Conservation (phyloP, 2,329 filamentous ascomycete species). For the Aspergillus glaucus region DNA sequence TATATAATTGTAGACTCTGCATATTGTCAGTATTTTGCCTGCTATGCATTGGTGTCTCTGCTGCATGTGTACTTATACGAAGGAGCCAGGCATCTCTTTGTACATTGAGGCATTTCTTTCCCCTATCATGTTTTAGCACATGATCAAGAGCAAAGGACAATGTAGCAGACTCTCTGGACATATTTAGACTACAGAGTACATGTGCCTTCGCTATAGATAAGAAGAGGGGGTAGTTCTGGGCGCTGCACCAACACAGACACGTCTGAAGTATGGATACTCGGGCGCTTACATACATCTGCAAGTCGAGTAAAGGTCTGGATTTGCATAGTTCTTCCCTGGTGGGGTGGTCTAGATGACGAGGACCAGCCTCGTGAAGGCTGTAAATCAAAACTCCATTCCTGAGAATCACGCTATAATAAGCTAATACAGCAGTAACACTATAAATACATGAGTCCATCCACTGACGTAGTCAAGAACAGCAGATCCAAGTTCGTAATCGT, state of each 20-base stretch:
- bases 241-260: slow-evolving; percentile 6
- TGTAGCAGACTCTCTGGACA: background rate
- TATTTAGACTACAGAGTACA: too few species aligned
- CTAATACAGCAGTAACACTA: slow-evolving; percentile 4
- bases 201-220: background rate
- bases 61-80: too few species aligned
- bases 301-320: background rate
- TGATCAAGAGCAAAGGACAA: too few species aligned
- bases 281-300: background rate
- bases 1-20: background rate
- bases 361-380: background rate
- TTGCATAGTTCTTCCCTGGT: too few species aligned
- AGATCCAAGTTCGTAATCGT: slow-evolving; percentile 18
- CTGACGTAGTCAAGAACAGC: slow-evolving; percentile 10
- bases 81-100: too few species aligned
- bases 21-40: too few species aligned
- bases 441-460: slow-evolving; percentile 14
- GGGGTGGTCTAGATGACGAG: background rate
- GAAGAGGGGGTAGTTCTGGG: background rate
- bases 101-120: too few species aligned
- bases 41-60: too few species aligned
- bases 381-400: slow-evolving; percentile 1
- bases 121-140: too few species aligned
- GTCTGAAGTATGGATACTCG: background rate
- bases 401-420: background rate